Evolutionary conservation across 1,284 basidiomycete genomes (phyloP).

Genomic region (Fomitiporia mediterranea): DNA sequence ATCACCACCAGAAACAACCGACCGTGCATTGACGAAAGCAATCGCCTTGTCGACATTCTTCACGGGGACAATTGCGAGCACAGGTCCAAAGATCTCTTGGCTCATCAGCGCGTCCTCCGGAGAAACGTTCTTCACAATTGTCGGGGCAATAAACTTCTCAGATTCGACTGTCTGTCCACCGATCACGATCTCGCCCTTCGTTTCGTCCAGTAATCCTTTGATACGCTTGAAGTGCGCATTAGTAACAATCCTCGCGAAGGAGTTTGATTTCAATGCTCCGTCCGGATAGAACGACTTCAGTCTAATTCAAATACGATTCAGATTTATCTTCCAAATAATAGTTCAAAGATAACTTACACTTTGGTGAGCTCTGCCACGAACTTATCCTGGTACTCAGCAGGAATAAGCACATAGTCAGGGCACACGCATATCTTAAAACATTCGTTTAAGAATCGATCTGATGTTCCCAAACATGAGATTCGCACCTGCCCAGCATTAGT

Average conservation of each 20-base stretch:
- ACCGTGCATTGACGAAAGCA: conserved; percentile 43
- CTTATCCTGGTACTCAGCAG: conserved; percentile 42
- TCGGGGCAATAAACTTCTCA: conserved; percentile 34
- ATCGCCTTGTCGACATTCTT: conserved; percentile 50
- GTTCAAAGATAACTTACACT: too few relatives aligned
- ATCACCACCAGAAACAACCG: conserved; percentile 18
- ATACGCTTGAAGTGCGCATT: conserved; percentile 47
- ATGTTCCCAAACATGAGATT: too few relatives aligned
- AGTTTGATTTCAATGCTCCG: conserved; percentile 36
- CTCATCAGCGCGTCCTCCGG: conserved; percentile 51
- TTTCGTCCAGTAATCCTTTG: conserved; percentile 42
- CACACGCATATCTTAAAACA: too few relatives aligned
- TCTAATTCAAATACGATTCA: too few relatives aligned
- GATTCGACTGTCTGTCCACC: too few relatives aligned
- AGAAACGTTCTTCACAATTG: conserved; percentile 43
- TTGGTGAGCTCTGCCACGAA: conserved; percentile 51
- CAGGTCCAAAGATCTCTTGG: conserved; percentile 65
- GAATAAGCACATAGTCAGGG: conserved; percentile 55
- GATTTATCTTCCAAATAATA: conserved; percentile 10
- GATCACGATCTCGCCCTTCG: conserved; percentile 43
- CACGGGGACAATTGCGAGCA: conserved; percentile 33
- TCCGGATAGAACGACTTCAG: conserved; percentile 38
- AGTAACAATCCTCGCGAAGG: conserved; percentile 45
- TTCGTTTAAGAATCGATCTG: neutral
- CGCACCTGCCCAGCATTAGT: conserved; percentile 49